Conservation (phyloP, 352 stramenopile species). For the Phytophthora cryptogea region DNA sequence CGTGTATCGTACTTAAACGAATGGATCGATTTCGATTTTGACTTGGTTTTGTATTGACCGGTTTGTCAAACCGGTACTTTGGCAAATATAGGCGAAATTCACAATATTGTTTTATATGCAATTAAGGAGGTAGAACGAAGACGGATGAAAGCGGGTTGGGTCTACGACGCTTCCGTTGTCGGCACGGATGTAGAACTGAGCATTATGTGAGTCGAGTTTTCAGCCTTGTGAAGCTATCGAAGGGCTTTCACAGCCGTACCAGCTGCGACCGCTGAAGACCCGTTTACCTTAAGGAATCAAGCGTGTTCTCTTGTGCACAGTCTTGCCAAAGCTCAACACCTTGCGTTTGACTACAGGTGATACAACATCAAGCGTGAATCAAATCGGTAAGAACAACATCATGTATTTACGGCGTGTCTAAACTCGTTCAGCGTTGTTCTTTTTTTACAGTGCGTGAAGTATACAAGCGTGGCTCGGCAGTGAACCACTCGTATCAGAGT, state of each 20-base stretch:
- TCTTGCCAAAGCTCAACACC: background rate
- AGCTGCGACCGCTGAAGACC: background rate
- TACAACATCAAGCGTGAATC: constrained; percentile 1
- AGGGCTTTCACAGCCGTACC: constrained; percentile 6
- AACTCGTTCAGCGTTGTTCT: constrained; percentile 13
- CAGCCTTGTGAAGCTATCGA: constrained; percentile 2
- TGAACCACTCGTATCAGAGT: background rate
- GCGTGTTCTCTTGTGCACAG: constrained; percentile 1
- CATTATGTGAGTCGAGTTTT: constrained; percentile 2
- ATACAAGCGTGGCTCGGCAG: background rate
- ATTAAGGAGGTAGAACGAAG: too few relatives aligned
- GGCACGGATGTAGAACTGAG: background rate
- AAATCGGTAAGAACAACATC: constrained; percentile 17
- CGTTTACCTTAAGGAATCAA: constrained; percentile 1
- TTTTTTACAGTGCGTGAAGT: constrained; percentile 7
- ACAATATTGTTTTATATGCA: too few relatives aligned
- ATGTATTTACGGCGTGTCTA: constrained; percentile 10
- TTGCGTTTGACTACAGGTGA: constrained; percentile 7
- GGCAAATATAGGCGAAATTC: too few relatives aligned
- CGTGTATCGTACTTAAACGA: too few relatives aligned
- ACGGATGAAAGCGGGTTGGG: constrained; percentile 7
- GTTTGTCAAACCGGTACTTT: too few relatives aligned
- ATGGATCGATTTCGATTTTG: too few relatives aligned
- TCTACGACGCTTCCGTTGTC: background rate
- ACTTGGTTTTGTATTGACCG: too few relatives aligned